phyloP scores from a whole-genome alignment of 2,329 filamentous ascomycete genomes.

The Spiromastix sp. region DNA sequence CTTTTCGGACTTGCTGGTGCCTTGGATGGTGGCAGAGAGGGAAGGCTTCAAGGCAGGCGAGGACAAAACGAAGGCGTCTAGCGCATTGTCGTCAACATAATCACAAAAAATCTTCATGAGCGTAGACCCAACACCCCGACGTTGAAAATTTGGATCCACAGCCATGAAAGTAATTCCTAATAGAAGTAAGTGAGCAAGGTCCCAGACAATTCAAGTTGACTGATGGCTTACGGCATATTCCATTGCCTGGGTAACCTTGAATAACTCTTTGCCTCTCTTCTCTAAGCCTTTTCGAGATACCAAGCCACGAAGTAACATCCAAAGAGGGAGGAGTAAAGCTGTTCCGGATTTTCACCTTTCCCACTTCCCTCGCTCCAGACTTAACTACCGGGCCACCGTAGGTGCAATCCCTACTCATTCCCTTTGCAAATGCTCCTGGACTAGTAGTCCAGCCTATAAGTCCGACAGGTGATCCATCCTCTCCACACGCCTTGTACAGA shows the following conservation, averaged over 20 bases:
- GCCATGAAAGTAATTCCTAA: constrained; percentile 5
- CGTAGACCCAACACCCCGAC: constrained; percentile 6
- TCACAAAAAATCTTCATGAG: constrained; percentile 1
- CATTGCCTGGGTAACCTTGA: constrained; percentile 1
- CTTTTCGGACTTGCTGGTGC: constrained; percentile 13
- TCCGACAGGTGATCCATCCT: not conserved
- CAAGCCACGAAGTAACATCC: constrained; percentile 4
- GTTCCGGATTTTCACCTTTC: too few species aligned
- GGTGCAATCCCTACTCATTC: not conserved
- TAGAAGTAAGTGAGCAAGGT: not conserved
- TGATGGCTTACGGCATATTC: constrained; percentile 4
- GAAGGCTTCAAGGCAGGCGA: constrained; percentile 18
- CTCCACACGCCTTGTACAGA: not conserved
- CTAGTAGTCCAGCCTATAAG: not conserved
- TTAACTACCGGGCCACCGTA: not conserved
- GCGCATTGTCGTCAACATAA: constrained; percentile 4
- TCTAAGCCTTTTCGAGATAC: constrained; percentile 3
- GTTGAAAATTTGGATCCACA: constrained; percentile 6
- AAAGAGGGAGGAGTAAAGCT: not conserved
- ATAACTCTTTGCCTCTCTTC: constrained; percentile 6
- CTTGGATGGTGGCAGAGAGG: constrained; percentile 20
- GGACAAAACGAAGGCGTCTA: constrained; percentile 6
- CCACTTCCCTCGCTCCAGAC: not conserved
- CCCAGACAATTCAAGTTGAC: constrained; percentile 2
- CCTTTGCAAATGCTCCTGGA: not conserved